Base-by-base conservation (phyloP, 768 basidiomycete genomes). In the Daedaleopsis nitida region DNA sequence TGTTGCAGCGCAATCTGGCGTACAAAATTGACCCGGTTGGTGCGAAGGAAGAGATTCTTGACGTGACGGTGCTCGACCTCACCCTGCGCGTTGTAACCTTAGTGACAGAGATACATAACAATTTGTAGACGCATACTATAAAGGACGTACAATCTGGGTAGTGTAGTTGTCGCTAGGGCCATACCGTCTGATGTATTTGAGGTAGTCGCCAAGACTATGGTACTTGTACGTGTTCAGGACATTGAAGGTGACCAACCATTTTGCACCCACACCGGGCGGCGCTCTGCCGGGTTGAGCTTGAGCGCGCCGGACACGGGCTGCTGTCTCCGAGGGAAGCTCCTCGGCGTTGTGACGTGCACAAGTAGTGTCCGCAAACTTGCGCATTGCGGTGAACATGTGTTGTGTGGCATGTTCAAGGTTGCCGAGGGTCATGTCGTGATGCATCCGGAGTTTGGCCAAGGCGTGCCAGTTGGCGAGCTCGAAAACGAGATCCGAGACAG, bases 371-470 rank as follows among this genome's bases (percentile, higher is more conserved):
- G 1, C 10, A n/a, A 55, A 59, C 14, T 7, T 5, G 2, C 38
- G 54, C 47, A 64, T 43, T 4, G 54, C 37, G 14, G 37, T 14
- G 35, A 13, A 37, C 42, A 52, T 34, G 48, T 56, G 53, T 10
- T 23, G 7, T 0, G 59, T 60, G 14, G 59, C 59, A 2, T 7
- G 16, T 11, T 21, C 11, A 24, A 77, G 63, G 23, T 71, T 38
- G 1, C 50, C 34, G 0, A 81, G 55, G 1, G 78, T 74, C 0
- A 59, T 21, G 11, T 77, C 72, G 0, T 75, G 77, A 55, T 80
- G 80, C 57, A 79, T 51, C 8, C 73, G 70, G 1, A 80, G 68
- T 59, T 81, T 81, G 1, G 76, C 78, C 12, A 74, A 65, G 0
- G 69, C 72, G 65, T 80, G 80, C 79, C 78, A 79, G 16, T 68